Base-by-base conservation (phyloP, 23 red algal species). In the Gracilariopsis chorda region DNA sequence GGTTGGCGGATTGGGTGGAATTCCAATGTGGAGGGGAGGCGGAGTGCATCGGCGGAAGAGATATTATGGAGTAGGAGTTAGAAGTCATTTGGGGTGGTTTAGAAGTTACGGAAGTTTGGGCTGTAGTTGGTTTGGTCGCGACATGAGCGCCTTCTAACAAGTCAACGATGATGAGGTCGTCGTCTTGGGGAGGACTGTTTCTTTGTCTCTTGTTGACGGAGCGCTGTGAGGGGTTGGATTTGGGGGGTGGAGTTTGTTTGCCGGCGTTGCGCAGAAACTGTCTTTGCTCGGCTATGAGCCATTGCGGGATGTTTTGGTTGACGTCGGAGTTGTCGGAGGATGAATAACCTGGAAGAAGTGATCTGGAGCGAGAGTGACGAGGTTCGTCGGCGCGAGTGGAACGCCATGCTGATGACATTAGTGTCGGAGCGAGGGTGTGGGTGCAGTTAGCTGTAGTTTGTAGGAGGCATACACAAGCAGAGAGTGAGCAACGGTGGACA, bases 131-230 rank as follows among this genome's bases (percentile, higher is more conserved):
- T 70, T 87, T 87, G 9, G 86, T 90, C 36, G 86, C 35, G 1
- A 90, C 36, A 48, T 78, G 86, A 24, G 86, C 70, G 25, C 86
- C 86, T 33, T 90, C 86, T 16, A 90, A 51, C 70, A 90, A 51
- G 30, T 90, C 86, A 53, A 90, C 70, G 61, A 90, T 90, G 2
- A 90, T 67, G 59, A 90, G 78, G 34, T 90, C 86, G 16, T 90
- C 86, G 48, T 78, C 72, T 16, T 76, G 67, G 7, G 69, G 30
- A 12, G 28, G 69, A 25, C 44, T 46, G 49, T 83, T 53, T 9
- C 55, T 63, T 45, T 44, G 19, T 8, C 17, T 29, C 43, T 83
- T 47, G 51, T 83, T 83, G 48, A 40, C 51, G 3, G 41, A 23
- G 2, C 51, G 55, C 4, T 41, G 51, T 33, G 59, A 39, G 7